These are phyloP conservation scores for Lactarius evosmus DNA, from an alignment of 768 basidiomycete species.

Conservation along the genomic window DNA sequence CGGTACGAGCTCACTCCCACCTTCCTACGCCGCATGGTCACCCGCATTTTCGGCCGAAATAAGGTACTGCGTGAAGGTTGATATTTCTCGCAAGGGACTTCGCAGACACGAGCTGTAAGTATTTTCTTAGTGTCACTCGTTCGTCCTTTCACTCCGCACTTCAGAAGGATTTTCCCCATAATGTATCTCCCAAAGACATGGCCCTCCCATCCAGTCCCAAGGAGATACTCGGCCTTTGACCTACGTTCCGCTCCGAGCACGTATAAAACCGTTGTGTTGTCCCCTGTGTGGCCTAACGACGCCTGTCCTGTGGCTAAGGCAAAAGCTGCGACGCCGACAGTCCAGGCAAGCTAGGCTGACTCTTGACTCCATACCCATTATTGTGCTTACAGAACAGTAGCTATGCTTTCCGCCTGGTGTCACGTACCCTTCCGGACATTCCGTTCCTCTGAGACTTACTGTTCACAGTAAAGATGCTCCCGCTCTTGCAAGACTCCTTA, in stretches of 20 bases:
- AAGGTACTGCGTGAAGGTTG: conserved; percentile 39
- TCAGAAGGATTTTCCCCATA: conserved; percentile 37
- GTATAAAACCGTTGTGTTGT: conserved; percentile 34
- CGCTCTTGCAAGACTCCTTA: conserved; percentile 39
- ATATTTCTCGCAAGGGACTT: conserved; percentile 41
- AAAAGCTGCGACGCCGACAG: conserved; percentile 23
- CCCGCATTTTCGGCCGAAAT: conserved; percentile 35
- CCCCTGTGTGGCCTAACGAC: conserved; percentile 29
- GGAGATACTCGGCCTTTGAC: conserved; percentile 33
- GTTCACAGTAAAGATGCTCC: conserved; percentile 40
- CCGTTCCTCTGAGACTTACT: conserved; percentile 40
- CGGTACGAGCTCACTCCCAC: conserved; percentile 36
- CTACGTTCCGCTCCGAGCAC: conserved; percentile 28
- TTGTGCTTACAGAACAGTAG: conserved; percentile 31
- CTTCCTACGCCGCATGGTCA: conserved; percentile 38
- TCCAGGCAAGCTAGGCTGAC: conserved; percentile 32
- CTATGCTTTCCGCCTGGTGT: conserved; percentile 39
- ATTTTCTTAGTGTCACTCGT: conserved; percentile 6
- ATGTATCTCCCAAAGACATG: conserved; percentile 45
- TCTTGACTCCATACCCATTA: neutral
- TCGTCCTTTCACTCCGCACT: neutral
- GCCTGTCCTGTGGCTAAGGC: conserved; percentile 9
- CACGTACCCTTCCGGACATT: conserved; percentile 41
- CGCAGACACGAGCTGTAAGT: conserved; percentile 42
- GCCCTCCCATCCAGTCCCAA: conserved; percentile 37